Conservation (phyloP, 371 early-diverging fungal genomes). For the Mortierella sp. region DNA sequence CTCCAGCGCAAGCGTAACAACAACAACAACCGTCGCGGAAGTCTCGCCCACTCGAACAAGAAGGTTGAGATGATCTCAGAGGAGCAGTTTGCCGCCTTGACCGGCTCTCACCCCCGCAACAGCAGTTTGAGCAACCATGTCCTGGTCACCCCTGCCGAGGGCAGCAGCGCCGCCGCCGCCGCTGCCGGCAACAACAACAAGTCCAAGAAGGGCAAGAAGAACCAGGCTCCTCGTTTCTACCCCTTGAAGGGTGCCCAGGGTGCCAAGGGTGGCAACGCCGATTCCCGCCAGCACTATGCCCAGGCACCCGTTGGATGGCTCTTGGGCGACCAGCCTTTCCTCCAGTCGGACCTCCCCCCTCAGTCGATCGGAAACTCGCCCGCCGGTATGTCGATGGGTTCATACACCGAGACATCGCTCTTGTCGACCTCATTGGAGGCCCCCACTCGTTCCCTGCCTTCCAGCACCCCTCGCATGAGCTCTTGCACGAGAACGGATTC, state of each 20-base stretch:
- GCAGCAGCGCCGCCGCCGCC: background rate
- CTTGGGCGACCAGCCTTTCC: slow-evolving; percentile 65
- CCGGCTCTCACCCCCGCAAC: slow-evolving; percentile 49
- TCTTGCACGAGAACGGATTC: slow-evolving; percentile 95
- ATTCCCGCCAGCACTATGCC: slow-evolving; percentile 77
- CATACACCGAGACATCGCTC: slow-evolving; percentile 44
- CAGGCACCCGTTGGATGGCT: slow-evolving; percentile 94
- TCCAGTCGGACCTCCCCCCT: slow-evolving; percentile 49
- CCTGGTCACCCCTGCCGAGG: background rate
- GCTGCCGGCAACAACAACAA: slow-evolving; percentile 18
- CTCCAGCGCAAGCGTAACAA: slow-evolving; percentile 65
- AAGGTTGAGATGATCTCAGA: slow-evolving; percentile 81
- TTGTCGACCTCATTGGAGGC: slow-evolving; percentile 67
- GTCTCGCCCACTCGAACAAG: slow-evolving; percentile 59
- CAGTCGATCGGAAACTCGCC: slow-evolving; percentile 45
- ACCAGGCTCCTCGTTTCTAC: slow-evolving; percentile 75
- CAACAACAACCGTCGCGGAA: slow-evolving; percentile 47
- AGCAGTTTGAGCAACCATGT: slow-evolving; percentile 24
- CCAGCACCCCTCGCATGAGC: slow-evolving; percentile 96
- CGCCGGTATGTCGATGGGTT: slow-evolving; percentile 51
- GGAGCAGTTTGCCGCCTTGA: slow-evolving; percentile 75
- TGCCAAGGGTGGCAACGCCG: slow-evolving; percentile 62
- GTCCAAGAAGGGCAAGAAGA: slow-evolving; percentile 52
- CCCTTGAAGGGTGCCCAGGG: slow-evolving; percentile 72
- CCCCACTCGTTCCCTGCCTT: slow-evolving; percentile 85